These are phyloP conservation scores for Meyerozyma smithsonii DNA, from an alignment of 1,139 yeast genomes.

Conservation along the genomic window DNA sequence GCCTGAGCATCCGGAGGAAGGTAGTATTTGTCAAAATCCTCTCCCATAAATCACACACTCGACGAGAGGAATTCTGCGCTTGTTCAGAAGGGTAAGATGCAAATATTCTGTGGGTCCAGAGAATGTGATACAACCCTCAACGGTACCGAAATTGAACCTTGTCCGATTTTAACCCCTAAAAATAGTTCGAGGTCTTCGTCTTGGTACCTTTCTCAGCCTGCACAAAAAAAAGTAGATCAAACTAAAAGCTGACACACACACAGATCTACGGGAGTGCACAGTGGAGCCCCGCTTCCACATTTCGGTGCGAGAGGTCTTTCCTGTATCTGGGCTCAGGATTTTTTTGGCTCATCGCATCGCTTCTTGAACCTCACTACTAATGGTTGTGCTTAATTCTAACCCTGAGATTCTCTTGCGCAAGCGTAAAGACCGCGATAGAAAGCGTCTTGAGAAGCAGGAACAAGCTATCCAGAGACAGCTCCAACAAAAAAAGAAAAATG, in stretches of 20 bases:
- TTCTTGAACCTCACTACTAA: constrained; percentile 8
- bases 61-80: too few species aligned
- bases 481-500: constrained; percentile 33
- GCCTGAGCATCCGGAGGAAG: neutral
- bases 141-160: neutral
- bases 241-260: too few species aligned
- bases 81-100: too few species aligned
- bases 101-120: too few species aligned
- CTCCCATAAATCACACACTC: constrained; percentile 1
- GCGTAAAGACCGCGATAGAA: constrained; percentile 71
- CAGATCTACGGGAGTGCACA: too few species aligned
- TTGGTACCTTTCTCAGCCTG: constrained; percentile 1
- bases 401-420: constrained; percentile 74
- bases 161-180: neutral
- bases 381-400: constrained; percentile 58
- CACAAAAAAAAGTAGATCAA: constrained; percentile 3
- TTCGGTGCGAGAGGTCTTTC: too few species aligned
- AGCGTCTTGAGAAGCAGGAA: constrained; percentile 62
- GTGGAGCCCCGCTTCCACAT: too few species aligned
- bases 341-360: constrained; percentile 16
- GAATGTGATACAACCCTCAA: too few species aligned
- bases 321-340: neutral
- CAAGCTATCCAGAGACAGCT: constrained; percentile 25
- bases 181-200: neutral
- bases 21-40: constrained; percentile 1